phyloP scores from a whole-genome alignment of 83 land plant genomes.

The Thuja plicata region DNA sequence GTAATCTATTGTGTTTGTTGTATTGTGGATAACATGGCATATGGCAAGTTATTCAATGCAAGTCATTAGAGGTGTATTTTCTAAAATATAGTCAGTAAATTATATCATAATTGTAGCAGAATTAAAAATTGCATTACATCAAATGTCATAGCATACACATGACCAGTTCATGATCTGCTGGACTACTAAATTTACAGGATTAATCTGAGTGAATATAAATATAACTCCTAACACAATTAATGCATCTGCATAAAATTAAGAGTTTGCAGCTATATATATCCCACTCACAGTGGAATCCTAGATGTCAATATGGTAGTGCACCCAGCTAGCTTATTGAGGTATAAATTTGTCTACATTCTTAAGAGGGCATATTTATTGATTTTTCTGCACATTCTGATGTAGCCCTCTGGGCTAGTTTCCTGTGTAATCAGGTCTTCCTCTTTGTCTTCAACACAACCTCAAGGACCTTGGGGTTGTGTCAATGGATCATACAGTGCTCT shows the following conservation, averaged over 20 bases:
- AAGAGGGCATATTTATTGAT: slow-evolving; percentile 1
- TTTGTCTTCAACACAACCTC: not conserved
- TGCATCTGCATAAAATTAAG: not conserved
- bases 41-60: not conserved
- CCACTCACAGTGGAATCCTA: not conserved
- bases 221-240: not conserved
- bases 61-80: not conserved
- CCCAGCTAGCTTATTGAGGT: not conserved
- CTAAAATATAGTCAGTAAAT: not conserved
- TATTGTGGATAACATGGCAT: not conserved
- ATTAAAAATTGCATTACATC: not conserved
- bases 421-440: not conserved
- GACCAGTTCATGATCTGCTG: not conserved
- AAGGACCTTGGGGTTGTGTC: slow-evolving; percentile 1
- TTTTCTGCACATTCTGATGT: not conserved
- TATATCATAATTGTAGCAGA: not conserved
- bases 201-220: not conserved
- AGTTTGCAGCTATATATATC: no score
- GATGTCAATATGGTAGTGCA: not conserved
- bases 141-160: not conserved
- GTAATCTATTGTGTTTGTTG: not conserved
- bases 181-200: slow-evolving; percentile 1
- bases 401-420: not conserved
- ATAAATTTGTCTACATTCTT: slow-evolving; percentile 3
- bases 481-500: not conserved